Base-by-base conservation (phyloP, 2,329 filamentous ascomycete species). In the Cytospora piceae region DNA sequence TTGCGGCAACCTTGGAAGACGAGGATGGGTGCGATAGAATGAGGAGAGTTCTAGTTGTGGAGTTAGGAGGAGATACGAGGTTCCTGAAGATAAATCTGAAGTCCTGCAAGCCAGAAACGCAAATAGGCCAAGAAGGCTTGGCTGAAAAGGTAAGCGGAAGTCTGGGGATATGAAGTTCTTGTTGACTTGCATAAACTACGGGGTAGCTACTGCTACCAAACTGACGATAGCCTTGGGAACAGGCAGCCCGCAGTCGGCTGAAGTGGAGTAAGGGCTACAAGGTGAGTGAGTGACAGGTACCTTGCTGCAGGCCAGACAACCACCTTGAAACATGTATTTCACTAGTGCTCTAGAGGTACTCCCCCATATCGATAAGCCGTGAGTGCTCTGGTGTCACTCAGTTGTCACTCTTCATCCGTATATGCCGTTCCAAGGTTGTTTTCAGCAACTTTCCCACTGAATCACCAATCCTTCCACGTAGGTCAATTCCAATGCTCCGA, bases 51-150 rank as follows among this genome's bases (percentile, higher is more conserved):
- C 29, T n/a, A 34, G 60, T 20, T 27, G 29, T 39, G 12, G 53
- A 37, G n/a, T 34, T 34, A 17, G 29, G 39, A 37, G 46, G 12
- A 55, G 20, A 31, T 14, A n/a, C 22, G 46, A 34, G 4, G 39
- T 63, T 24, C 39, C 51, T 29, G 37, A n/a, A 52, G 32, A 39
- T 57, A 2, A 37, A 29, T 17, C 53, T n/a, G n/a, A n/a, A n/a
- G n/a, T n/a, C n/a, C n/a, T n/a, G 39, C 60, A 49, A 24, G 60
- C 53, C 54, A 29, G 61, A 42, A 29, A 63, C 52, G 53, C 53
- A 63, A 37, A 17, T n/a, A 52, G 58, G 42, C 29, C 39, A 46
- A 29, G n/a, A 34, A 39, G 34, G 53, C 61, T 29, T 57, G 61
- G n/a, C 61, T 27, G n/a, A 14, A 24, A 49, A 49, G 46, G n/a